phyloP scores from a whole-genome alignment of 1,284 basidiomycete species.

The Austroboletus niveus region DNA sequence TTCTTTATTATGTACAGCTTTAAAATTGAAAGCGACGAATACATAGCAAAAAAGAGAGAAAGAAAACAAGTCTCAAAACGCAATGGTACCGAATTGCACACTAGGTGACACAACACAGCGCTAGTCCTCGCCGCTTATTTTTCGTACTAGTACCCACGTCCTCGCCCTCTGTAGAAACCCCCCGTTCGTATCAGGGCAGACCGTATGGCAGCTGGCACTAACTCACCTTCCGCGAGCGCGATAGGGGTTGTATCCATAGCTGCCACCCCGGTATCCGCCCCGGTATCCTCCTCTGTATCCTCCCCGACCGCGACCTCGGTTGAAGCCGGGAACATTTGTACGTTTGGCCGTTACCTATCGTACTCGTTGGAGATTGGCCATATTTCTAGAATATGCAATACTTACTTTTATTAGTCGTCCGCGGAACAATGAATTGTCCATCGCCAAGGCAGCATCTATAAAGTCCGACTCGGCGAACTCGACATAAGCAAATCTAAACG shows the following conservation, averaged over 20 bases:
- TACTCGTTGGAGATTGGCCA: constrained; percentile 1
- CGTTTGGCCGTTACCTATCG: constrained; percentile 85
- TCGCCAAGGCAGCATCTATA: constrained; percentile 89
- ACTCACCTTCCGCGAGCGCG: constrained; percentile 76
- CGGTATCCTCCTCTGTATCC: constrained; percentile 67
- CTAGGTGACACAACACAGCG: constrained; percentile 10
- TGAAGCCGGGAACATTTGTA: constrained; percentile 91
- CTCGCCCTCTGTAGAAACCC: constrained; percentile 54
- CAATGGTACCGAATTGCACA: constrained; percentile 10
- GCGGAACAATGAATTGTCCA: constrained; percentile 95
- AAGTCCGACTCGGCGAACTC: constrained; percentile 96
- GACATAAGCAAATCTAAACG: constrained; percentile 90
- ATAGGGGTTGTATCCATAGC: constrained; percentile 72
- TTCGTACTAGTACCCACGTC: constrained; percentile 59
- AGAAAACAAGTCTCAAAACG: constrained; percentile 11
- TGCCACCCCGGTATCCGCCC: constrained; percentile 49
- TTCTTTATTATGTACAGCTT: constrained; percentile 27
- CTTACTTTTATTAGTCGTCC: constrained; percentile 88
- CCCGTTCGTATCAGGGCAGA: constrained; percentile 10
- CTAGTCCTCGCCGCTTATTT: constrained; percentile 17
- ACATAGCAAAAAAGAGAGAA: constrained; percentile 24
- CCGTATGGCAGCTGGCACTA: constrained; percentile 2
- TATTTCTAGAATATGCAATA: constrained; percentile 1
- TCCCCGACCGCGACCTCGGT: constrained; percentile 78
- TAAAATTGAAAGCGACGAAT: constrained; percentile 29